phyloP scores from a whole-genome alignment of 129 eudicot species.

The Oenanthe sinensis region DNA sequence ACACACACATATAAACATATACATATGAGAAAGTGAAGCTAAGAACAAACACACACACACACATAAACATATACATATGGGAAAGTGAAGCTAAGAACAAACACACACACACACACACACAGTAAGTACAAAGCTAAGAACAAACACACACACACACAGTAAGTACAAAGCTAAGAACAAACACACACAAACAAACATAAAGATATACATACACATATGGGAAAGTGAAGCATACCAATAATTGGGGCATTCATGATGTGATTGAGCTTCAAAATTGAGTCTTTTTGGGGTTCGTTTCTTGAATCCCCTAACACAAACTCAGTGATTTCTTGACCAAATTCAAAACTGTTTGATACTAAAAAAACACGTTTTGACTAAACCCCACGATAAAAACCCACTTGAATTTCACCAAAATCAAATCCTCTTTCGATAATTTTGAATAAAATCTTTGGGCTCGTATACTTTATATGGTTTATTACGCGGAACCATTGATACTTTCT shows the following conservation, averaged over 20 bases:
- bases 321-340: neutral
- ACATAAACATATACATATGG: neutral
- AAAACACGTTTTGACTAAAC: neutral
- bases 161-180: neutral
- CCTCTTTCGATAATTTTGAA: neutral
- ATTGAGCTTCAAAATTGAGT: neutral
- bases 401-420: slow-evolving; percentile 2
- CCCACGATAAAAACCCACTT: neutral
- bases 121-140: too few relatives aligned
- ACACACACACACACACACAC: too few relatives aligned
- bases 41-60: too few relatives aligned
- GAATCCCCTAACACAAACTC: neutral
- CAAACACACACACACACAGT: neutral
- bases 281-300: neutral
- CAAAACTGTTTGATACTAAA: neutral
- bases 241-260: neutral
- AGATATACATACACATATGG: neutral
- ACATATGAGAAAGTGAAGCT: too few relatives aligned
- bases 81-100: neutral
- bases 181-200: neutral
- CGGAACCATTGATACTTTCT: too few relatives aligned
- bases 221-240: neutral
- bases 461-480: neutral
- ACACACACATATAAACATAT: too few relatives aligned
- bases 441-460: neutral